Conservation (phyloP, 352 stramenopile genomes). For the Albugo candida region DNA sequence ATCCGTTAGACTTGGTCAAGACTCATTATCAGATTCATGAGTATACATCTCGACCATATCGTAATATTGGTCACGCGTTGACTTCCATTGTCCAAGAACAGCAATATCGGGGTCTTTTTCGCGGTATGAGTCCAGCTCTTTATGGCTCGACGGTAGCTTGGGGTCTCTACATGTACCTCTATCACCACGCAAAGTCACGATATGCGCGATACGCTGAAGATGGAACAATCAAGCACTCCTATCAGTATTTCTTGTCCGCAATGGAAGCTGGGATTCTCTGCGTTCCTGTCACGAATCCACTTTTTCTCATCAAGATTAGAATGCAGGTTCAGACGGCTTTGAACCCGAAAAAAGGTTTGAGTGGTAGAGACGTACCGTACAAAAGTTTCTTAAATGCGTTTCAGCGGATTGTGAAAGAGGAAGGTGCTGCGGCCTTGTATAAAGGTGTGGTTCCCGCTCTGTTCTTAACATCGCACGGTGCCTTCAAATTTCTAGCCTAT, state of each 20-base stretch:
- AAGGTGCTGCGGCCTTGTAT: slow-evolving; percentile 89
- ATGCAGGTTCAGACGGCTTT: slow-evolving; percentile 82
- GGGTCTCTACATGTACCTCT: slow-evolving; percentile 98
- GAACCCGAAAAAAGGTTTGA: slow-evolving; percentile 17
- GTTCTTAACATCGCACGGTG: slow-evolving; percentile 92
- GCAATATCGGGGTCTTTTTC: slow-evolving; percentile 79
- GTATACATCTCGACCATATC: slow-evolving; percentile 39
- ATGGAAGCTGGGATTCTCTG: slow-evolving; percentile 77
- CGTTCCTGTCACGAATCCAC: slow-evolving; percentile 93
- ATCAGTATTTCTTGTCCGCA: slow-evolving; percentile 65
- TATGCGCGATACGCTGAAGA: slow-evolving; percentile 53
- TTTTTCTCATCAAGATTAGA: slow-evolving; percentile 97
- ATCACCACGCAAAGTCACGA: slow-evolving; percentile 88
- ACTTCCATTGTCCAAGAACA: slow-evolving; percentile 68
- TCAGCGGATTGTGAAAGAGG: slow-evolving; percentile 85
- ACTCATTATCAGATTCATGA: slow-evolving; percentile 94
- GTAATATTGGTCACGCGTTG: slow-evolving; percentile 49
- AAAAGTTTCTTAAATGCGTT: slow-evolving; percentile 77
- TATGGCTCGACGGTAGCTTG: slow-evolving; percentile 90
- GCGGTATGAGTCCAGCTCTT: slow-evolving; percentile 88
- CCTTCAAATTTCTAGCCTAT: slow-evolving; percentile 86
- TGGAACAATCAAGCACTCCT: slow-evolving; percentile 40
- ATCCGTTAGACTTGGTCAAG: slow-evolving; percentile 96
- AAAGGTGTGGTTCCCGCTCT: slow-evolving; percentile 89
- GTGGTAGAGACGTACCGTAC: slow-evolving; percentile 42